Percentiles rank a stretch among this genome's conserved stretches.
Evolutionary conservation across 129 eudicot species (phyloP).

Genomic region (Chrysanthemum makinoi): DNA sequence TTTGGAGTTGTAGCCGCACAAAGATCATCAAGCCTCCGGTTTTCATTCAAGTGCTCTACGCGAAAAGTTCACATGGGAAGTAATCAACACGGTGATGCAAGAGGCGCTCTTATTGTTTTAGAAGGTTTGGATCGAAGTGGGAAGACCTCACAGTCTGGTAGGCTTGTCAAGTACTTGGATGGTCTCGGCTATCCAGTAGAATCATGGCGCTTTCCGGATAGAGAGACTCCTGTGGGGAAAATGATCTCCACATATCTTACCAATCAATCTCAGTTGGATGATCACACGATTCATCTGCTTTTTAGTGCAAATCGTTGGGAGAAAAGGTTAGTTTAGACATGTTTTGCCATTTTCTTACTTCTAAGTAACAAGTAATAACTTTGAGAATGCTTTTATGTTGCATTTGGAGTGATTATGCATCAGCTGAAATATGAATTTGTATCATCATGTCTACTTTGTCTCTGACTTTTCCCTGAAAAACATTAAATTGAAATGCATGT

Average conservation of each 20-base stretch:
- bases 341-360: not conserved
- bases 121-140: conserved; percentile 95
- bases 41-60: conserved; percentile 35
- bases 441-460: not conserved
- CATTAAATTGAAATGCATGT: not conserved
- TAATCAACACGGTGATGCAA: conserved; percentile 27
- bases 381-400: not conserved
- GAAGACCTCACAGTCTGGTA: conserved; percentile 70
- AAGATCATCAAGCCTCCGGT: conserved; percentile 28
- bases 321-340: conserved; percentile 55
- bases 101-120: conserved; percentile 83
- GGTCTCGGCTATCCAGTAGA: conserved; percentile 57
- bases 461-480: not conserved
- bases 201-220: conserved; percentile 86
- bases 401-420: not conserved
- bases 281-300: conserved; percentile 71
- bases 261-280: conserved; percentile 83
- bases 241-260: conserved; percentile 85
- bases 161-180: conserved; percentile 46
- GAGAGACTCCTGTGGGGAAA: conserved; percentile 75
- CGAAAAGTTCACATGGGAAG: conserved; percentile 55
- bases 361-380: not conserved
- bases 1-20: conserved; percentile 30
- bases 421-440: not conserved
- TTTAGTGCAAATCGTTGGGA: conserved; percentile 98